phyloP scores from a whole-genome alignment of 2,329 filamentous ascomycete genomes.

The Bipolaris oryzae region DNA sequence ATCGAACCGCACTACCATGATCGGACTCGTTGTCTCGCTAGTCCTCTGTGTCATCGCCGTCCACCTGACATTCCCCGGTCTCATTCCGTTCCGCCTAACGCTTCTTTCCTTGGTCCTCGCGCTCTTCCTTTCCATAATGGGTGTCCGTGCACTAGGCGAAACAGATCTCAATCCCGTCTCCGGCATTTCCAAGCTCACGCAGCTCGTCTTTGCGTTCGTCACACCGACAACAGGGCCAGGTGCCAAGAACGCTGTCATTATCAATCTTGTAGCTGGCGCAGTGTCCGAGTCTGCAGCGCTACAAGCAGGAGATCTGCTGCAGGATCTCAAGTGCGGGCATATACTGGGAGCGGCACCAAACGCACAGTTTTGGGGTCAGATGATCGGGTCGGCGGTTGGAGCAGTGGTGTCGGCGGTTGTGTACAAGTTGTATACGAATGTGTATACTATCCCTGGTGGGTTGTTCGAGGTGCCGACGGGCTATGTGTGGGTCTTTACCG shows the following conservation, averaged over 20 bases:
- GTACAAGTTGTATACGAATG: slow-evolving; percentile 87
- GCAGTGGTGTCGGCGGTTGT: slow-evolving; percentile 85
- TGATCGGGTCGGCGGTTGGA: slow-evolving; percentile 86
- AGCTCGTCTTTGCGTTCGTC: slow-evolving; percentile 91
- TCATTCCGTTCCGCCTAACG: slow-evolving; percentile 83
- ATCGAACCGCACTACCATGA: slow-evolving; percentile 69
- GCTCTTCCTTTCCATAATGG: slow-evolving; percentile 69
- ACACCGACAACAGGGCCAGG: slow-evolving; percentile 67
- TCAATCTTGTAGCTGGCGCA: slow-evolving; percentile 92
- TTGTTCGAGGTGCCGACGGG: slow-evolving; percentile 93
- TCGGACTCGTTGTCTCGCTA: slow-evolving; percentile 79
- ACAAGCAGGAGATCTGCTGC: slow-evolving; percentile 94
- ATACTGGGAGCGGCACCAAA: slow-evolving; percentile 88
- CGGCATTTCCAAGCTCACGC: slow-evolving; percentile 94
- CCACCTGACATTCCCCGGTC: slow-evolving; percentile 78
- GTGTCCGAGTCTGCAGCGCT: slow-evolving; percentile 84
- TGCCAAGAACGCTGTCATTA: slow-evolving; percentile 80
- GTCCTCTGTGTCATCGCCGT: slow-evolving; percentile 81
- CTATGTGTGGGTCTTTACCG: slow-evolving; percentile 98
- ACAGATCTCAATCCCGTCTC: slow-evolving; percentile 96
- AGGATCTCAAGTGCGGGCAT: slow-evolving; percentile 96
- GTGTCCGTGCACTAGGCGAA: slow-evolving; percentile 70
- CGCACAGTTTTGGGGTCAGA: slow-evolving; percentile 95
- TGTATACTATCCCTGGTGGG: slow-evolving; percentile 86
- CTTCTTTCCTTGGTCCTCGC: slow-evolving; percentile 81